Evolutionary conservation across 345 rosid species (phyloP).

Genomic region (Rhodomyrtus tomentosa): DNA sequence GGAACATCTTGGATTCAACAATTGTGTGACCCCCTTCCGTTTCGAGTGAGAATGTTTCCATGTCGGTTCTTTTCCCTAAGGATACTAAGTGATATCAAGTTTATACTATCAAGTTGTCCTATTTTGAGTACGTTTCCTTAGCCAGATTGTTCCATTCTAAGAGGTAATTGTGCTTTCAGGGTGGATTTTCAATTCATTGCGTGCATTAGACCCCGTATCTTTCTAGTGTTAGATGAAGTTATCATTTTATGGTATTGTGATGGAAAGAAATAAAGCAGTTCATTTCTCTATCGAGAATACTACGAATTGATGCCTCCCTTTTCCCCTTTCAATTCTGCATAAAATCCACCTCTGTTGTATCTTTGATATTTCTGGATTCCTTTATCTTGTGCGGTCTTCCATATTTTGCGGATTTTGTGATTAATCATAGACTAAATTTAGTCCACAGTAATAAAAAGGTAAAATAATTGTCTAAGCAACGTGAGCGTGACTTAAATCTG

Average conservation of each 20-base stretch:
- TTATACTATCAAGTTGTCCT: neutral
- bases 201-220: neutral
- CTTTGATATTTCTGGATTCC: neutral
- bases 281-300: neutral
- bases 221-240: neutral
- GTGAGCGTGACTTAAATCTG: neutral
- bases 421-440: neutral
- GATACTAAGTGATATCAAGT: neutral
- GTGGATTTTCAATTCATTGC: neutral
- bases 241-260: neutral
- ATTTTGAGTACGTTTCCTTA: neutral
- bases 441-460: neutral
- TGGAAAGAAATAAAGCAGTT: neutral
- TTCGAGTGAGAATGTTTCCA: neutral
- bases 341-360: neutral
- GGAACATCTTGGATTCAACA: neutral
- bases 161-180: neutral
- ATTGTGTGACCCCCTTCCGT: no score
- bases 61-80: neutral
- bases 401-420: neutral
- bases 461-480: neutral
- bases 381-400: neutral
- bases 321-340: neutral
- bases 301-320: neutral
- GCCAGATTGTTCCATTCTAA: neutral